A percentile compares a stretch with the other conserved stretches of the same genome.
Evolutionary conservation across 148 eudicot genomes (phyloP).

Genomic region (Vaccinium myrtillus): DNA sequence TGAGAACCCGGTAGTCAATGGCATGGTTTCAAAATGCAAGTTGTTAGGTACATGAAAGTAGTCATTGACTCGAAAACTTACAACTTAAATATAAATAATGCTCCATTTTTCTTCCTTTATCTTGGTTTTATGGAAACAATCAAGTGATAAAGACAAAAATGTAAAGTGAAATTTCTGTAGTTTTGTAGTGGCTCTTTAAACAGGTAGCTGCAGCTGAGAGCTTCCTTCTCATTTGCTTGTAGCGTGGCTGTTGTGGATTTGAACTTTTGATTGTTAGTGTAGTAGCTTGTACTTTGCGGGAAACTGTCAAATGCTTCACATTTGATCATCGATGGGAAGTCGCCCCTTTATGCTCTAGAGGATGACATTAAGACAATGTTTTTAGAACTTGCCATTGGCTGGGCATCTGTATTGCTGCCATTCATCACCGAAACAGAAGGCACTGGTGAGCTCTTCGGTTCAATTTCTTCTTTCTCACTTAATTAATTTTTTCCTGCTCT

Average conservation of each 20-base stretch:
- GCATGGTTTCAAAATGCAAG: background rate
- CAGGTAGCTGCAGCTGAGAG: background rate
- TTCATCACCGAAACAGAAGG: slow-evolving; percentile 93
- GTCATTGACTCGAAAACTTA: background rate
- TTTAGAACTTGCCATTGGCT: slow-evolving; percentile 70
- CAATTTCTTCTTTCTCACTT: background rate
- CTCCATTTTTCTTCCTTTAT: background rate
- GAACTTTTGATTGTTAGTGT: background rate
- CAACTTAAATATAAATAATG: background rate
- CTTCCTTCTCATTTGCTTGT: background rate
- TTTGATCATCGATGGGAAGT: slow-evolving; percentile 88
- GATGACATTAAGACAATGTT: slow-evolving; percentile 57
- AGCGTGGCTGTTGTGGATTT: background rate
- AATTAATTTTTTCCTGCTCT: background rate
- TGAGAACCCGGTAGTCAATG: background rate
- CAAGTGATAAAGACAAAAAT: background rate
- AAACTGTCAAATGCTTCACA: background rate
- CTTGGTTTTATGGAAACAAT: background rate
- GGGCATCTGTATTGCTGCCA: slow-evolving; percentile 97
- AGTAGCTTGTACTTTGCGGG: background rate
- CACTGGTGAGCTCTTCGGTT: slow-evolving; percentile 54
- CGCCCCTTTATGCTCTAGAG: slow-evolving; percentile 74
- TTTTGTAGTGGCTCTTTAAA: background rate
- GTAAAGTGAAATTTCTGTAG: background rate
- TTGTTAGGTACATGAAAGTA: background rate